A percentile compares a stretch with the other conserved stretches of the same genome.
phyloP scores from a whole-genome alignment of 2,329 filamentous ascomycete genomes.

The Trichoderma gracile region DNA sequence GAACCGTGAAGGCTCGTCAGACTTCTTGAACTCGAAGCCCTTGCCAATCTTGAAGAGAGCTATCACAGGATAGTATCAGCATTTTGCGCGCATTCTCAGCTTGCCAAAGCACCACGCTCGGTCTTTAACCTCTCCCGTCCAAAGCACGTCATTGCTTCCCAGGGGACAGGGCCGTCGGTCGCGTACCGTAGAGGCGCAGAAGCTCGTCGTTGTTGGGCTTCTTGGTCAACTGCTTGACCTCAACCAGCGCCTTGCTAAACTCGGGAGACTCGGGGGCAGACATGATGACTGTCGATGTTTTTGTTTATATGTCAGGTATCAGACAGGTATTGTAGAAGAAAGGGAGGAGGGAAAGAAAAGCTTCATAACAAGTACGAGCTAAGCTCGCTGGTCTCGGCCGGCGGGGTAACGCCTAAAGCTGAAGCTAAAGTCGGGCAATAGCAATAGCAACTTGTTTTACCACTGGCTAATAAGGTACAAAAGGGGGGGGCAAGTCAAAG shows the following conservation, averaged over 20 bases:
- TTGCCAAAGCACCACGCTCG: background rate
- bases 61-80: constrained; percentile 33
- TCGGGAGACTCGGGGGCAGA: constrained; percentile 43
- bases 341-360: background rate
- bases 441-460: background rate
- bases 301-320: background rate
- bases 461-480: background rate
- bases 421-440: background rate
- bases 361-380: background rate
- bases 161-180: background rate
- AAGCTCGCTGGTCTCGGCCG: no score
- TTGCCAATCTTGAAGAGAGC: constrained; percentile 60
- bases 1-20: constrained; percentile 65
- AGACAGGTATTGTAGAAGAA: background rate
- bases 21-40: constrained; percentile 58
- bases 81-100: background rate
- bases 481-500: background rate
- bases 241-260: constrained; percentile 59
- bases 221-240: constrained; percentile 66
- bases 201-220: constrained; percentile 66
- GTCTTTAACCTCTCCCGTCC: background rate
- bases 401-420: constrained; percentile 14
- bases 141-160: background rate
- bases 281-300: constrained; percentile 39
- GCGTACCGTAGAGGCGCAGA: constrained; percentile 60